These are phyloP conservation scores for Groenewaldozyma salmanticensis DNA, from an alignment of 805 yeast genomes.

Conservation along the genomic window DNA sequence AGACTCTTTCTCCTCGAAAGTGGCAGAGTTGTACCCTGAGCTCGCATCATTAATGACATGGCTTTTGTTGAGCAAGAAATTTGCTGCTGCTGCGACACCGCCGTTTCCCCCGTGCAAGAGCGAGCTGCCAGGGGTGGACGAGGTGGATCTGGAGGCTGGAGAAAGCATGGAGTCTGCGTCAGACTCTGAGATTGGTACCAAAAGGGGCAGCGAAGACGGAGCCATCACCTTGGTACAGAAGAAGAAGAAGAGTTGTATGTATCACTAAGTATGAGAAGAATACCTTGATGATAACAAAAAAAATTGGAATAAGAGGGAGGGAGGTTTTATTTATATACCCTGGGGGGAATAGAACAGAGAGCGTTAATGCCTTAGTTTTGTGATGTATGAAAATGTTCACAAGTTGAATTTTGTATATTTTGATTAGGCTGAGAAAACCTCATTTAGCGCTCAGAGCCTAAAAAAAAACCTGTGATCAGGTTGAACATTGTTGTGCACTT, in stretches of 20 bases:
- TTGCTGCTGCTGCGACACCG: neutral
- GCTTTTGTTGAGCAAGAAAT: slow-evolving; percentile 11
- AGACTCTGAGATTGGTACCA: slow-evolving; percentile 5
- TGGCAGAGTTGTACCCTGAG: slow-evolving; percentile 61
- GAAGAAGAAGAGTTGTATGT: too few species aligned
- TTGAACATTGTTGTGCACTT: too few species aligned
- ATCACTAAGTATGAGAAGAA: too few species aligned
- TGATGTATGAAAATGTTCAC: too few species aligned
- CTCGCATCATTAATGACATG: slow-evolving; percentile 18
- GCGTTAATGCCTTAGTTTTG: too few species aligned
- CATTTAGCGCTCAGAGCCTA: too few species aligned
- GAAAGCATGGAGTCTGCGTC: slow-evolving; percentile 4
- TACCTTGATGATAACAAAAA: neutral
- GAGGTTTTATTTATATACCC: neutral
- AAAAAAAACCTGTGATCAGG: too few species aligned
- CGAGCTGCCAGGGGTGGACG: slow-evolving; percentile 15
- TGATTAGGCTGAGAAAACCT: too few species aligned
- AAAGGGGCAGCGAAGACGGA: slow-evolving; percentile 6
- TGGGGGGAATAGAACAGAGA: too few species aligned
- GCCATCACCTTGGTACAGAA: too few species aligned
- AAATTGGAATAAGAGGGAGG: too few species aligned
- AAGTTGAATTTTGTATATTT: too few species aligned
- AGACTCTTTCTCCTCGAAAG: slow-evolving; percentile 69
- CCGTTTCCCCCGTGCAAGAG: neutral
- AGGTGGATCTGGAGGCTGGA: slow-evolving; percentile 1